Conservation (phyloP, 1,284 basidiomycete genomes). For the Thecaphora frezii region DNA sequence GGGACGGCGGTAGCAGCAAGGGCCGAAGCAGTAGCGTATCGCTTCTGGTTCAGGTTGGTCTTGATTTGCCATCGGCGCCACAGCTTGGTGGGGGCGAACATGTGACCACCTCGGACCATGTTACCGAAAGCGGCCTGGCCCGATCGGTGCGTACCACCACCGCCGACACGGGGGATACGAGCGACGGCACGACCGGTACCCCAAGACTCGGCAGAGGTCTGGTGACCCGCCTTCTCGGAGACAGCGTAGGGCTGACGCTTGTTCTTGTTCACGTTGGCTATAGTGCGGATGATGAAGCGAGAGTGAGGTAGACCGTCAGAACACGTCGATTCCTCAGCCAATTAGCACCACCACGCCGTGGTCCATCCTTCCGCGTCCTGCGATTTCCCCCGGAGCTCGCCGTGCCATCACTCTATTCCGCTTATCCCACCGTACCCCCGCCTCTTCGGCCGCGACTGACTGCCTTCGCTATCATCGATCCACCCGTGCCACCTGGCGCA, state of each 20-base stretch:
- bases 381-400: too few species aligned
- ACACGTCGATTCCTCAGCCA: too few species aligned
- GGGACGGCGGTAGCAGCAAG: slow-evolving; percentile 96
- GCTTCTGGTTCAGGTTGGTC: slow-evolving; percentile 98
- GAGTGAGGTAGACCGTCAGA: not conserved
- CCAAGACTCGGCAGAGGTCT: slow-evolving; percentile 98
- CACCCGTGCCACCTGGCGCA: too few species aligned
- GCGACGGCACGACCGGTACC: slow-evolving; percentile 99
- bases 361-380: too few species aligned
- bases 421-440: too few species aligned
- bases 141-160: slow-evolving; percentile 96
- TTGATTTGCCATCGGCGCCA: slow-evolving; percentile 99
- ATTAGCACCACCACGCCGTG: too few species aligned
- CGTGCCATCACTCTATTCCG: too few species aligned
- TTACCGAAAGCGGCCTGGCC: slow-evolving; percentile 93
- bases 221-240: slow-evolving; percentile 95
- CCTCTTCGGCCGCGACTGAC: too few species aligned
- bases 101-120: slow-evolving; percentile 78
- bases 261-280: slow-evolving; percentile 98
- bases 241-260: slow-evolving; percentile 96
- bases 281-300: not conserved
- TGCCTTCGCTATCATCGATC: too few species aligned
- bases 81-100: slow-evolving; percentile 99
- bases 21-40: slow-evolving; percentile 95
- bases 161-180: slow-evolving; percentile 99